These are phyloP conservation scores for Pezicula rhizophila DNA, from an alignment of 2,329 filamentous ascomycete species.

Conservation along the genomic window DNA sequence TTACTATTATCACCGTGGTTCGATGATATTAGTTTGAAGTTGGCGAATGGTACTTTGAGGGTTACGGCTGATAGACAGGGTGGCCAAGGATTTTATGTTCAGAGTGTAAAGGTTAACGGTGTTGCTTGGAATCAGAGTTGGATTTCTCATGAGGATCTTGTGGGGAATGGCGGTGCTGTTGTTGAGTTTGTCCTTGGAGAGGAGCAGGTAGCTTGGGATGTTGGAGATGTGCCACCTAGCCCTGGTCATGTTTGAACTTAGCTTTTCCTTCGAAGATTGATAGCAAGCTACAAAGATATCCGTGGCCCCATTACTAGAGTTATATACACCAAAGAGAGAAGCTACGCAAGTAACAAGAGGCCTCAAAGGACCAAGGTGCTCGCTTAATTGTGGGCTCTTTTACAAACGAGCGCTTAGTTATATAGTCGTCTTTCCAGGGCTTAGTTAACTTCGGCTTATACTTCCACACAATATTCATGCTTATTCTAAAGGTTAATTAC, in stretches of 20 bases:
- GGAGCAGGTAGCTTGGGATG: slow-evolving; percentile 11
- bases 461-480: too few species aligned
- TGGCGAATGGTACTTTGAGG: slow-evolving; percentile 29
- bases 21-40: slow-evolving; percentile 26
- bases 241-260: slow-evolving; percentile 22
- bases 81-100: slow-evolving; percentile 42
- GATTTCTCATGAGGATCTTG: slow-evolving; percentile 13
- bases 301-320: too few species aligned
- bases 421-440: too few species aligned
- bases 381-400: too few species aligned
- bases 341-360: too few species aligned
- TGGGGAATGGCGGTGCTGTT: slow-evolving; percentile 16
- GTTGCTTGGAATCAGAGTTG: slow-evolving; percentile 14
- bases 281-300: too few species aligned
- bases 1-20: slow-evolving; percentile 46
- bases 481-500: too few species aligned
- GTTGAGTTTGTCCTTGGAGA: slow-evolving; percentile 15
- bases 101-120: slow-evolving; percentile 15
- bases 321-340: too few species aligned
- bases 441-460: too few species aligned
- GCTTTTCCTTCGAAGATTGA: too few species aligned
- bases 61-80: slow-evolving; percentile 39
- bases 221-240: slow-evolving; percentile 13
- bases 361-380: too few species aligned
- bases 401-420: too few species aligned